Evolutionary conservation across 73 alveolate species (phyloP).

Genomic region (Uronychia setigera): DNA sequence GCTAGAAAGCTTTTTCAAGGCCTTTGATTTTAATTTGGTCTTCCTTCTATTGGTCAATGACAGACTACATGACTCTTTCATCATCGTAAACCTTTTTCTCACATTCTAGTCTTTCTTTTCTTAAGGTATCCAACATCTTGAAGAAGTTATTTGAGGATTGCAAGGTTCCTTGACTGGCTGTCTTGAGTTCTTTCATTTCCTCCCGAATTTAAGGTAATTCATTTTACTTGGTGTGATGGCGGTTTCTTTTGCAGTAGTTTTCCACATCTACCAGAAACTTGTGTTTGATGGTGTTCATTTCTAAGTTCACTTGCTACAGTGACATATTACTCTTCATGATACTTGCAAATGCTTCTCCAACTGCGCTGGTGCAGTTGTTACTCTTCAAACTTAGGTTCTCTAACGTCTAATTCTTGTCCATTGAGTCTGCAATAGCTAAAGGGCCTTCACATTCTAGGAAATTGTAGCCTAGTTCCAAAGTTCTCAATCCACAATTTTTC

Average conservation of each 20-base stretch:
- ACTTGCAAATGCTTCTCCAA: slow-evolving; percentile 22
- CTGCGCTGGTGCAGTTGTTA: slow-evolving; percentile 18
- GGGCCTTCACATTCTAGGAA: not conserved
- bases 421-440: not conserved
- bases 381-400: slow-evolving; percentile 12
- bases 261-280: slow-evolving; percentile 35
- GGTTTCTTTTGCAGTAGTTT: slow-evolving; percentile 24
- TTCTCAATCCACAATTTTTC: not conserved
- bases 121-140: not conserved
- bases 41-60: not conserved
- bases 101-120: not conserved
- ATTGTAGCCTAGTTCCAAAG: not conserved
- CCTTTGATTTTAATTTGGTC: not conserved
- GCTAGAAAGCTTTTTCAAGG: not conserved
- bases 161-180: not conserved
- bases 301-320: slow-evolving; percentile 9
- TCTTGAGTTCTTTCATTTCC: not conserved
- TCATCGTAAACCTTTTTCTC: not conserved
- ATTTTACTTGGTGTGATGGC: slow-evolving; percentile 4
- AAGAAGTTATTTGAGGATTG: not conserved
- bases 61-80: not conserved
- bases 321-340: slow-evolving; percentile 14
- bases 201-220: slow-evolving; percentile 18
- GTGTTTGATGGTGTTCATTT: slow-evolving; percentile 33
- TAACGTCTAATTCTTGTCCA: not conserved